phyloP scores from a whole-genome alignment of 192 early-diverging fungal species.

The Coemansia sp. region DNA sequence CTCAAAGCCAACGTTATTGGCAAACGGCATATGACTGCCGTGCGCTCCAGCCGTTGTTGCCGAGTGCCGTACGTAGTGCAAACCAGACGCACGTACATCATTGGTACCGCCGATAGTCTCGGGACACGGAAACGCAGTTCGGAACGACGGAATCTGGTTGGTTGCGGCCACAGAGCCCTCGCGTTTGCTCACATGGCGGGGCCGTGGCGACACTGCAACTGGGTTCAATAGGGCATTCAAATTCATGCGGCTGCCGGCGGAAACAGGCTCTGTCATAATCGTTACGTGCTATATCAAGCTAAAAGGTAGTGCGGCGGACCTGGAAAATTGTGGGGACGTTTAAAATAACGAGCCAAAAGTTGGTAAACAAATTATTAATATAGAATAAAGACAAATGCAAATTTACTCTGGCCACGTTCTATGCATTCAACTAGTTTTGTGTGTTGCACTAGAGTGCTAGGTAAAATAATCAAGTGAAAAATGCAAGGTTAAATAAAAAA shows the following conservation, averaged over 20 bases:
- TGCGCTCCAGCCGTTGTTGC: background rate
- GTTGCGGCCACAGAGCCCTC: background rate
- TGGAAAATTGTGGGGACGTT: background rate
- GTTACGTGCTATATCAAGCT: background rate
- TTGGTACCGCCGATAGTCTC: background rate
- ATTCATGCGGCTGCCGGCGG: constrained; percentile 5
- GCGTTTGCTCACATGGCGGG: background rate
- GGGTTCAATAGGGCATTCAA: constrained; percentile 11
- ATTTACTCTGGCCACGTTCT: background rate
- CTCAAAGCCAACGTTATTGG: background rate
- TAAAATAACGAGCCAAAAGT: background rate
- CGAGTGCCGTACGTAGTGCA: background rate
- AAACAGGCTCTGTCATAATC: constrained; percentile 1
- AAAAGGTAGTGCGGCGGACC: background rate
- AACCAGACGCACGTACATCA: background rate
- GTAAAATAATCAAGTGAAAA: background rate
- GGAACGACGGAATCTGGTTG: background rate
- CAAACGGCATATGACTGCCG: background rate
- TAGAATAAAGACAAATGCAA: background rate
- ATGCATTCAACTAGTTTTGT: too few species aligned
- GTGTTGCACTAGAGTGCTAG: too few species aligned
- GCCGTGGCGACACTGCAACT: background rate
- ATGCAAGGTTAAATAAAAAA: background rate
- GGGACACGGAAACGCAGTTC: background rate
- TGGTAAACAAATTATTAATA: background rate